Evolutionary conservation across 1,284 basidiomycete genomes (phyloP), one percentile per base, ranked within the genome.

Genomic region (Ustilago trichophora): DNA sequence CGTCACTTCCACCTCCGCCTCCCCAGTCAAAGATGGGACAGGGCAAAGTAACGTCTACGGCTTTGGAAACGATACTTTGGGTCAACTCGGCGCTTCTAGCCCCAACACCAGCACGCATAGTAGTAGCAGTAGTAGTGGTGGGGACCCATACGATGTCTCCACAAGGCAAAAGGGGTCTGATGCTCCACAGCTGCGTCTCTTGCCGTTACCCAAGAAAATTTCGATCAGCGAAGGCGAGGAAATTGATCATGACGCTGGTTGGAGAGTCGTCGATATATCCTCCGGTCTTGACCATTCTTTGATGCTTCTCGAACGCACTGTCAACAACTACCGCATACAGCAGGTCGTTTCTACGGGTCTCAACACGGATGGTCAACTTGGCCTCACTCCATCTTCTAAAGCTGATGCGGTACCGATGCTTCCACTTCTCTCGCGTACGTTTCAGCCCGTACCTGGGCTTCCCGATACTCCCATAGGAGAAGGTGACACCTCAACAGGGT

Each of bases 351-450:
- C 15, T 24, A 54, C 64, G 3, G 66, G 67, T 11, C 34, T 75
- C n/a, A 70, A 76, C 22, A 75, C 75, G 6, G 75, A 76, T 24
- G 72, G 72, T 1, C 75, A 76, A 40, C 37, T 76, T 3, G 75
- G 72, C 3, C 13, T 52, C 3, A 56, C 66, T 0, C 13, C 42
- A 0, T 12, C n/a, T 0, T n/a, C 9, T 0, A 16, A 35, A 18
- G 15, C 24, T 12, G 31, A 25, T 6, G 6, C n/a, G 1, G 51
- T 67, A 4, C 64, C 57, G 3, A 62, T 67, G 15, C 4, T 35
- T 13, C 63, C 50, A 16, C 36, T 56, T 25, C 24, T 55, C 22
- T 40, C 46, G 13, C 33, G 57, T 4, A 21, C 2, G 3, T 63
- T 55, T 46, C 24, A 25, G 1, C 13, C 26, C 1, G 42, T 63